Evolutionary conservation across 164 flowering plant genomes (phyloP), one percentile per base, ranked within the genome.

Genomic region (Taxillus chinensis): DNA sequence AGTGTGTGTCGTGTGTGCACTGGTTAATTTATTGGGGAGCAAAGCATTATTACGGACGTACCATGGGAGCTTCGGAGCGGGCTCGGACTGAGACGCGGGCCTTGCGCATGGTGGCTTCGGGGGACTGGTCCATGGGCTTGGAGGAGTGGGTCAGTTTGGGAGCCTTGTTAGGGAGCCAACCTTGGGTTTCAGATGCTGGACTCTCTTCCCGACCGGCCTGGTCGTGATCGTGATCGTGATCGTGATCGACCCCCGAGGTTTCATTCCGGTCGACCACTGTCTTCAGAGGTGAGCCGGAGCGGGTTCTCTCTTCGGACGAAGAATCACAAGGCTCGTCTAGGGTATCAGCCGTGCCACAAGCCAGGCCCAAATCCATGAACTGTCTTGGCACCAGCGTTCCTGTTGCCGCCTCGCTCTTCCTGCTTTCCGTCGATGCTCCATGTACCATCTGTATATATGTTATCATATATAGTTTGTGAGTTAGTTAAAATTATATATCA

Each of bases 41-140:
- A n/a, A n/a, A n/a, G n/a, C n/a, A n/a, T n/a, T n/a, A n/a, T 43
- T 9, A 4, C 9, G 9, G 2, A 48, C 3, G 3, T 66, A 86
- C 91, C 92, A 82, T 84, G 67, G 87, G 82, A 66, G 92, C 86
- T 75, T 84, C 92, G 41, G 92, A 86, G 63, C 92, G 76, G 4
- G 92, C 92, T 13, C 92, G 85, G 60, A 86, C 92, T 0, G 89
- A 86, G 59, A 86, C 92, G 37, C 92, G 86, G 27, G 87, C 87
- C 66, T 86, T 86, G 60, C 86, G 74, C 92, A 84, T 84, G 45
- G 84, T 82, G 55, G 92, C 84, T 39, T 86, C 92, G 2, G 79
- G 42, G 48, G 83, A 51, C 16, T 80, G 84, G 4, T 79, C 80
- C 41, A 57, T 27, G 16, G 50, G 27, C 45, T 70, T 71, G 3